These are phyloP conservation scores for Candolleomyces aberdarensis DNA, from an alignment of 768 basidiomycete genomes.

Conservation along the genomic window DNA sequence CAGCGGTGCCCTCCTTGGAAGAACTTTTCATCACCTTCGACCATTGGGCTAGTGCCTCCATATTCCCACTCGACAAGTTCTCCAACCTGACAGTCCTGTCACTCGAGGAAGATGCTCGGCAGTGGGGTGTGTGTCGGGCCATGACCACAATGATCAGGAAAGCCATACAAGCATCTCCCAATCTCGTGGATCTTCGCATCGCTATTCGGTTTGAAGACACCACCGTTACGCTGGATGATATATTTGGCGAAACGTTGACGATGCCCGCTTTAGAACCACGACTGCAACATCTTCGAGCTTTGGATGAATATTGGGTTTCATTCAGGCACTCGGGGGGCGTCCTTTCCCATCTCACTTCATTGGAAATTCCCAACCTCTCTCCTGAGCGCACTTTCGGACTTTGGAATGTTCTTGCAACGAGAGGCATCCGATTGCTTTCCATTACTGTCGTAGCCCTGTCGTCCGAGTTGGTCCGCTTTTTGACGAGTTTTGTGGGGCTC, in stretches of 20 bases:
- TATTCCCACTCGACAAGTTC: constrained; percentile 9
- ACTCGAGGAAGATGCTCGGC: not conserved
- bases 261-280: not conserved
- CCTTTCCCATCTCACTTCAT: not conserved
- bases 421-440: not conserved
- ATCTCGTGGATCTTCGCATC: constrained; percentile 1
- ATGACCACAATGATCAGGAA: not conserved
- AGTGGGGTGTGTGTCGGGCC: not conserved
- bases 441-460: not conserved
- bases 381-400: not conserved
- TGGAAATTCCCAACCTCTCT: constrained; percentile 1
- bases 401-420: not conserved
- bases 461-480: not conserved
- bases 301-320: not conserved
- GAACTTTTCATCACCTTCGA: constrained; percentile 4
- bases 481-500: not conserved
- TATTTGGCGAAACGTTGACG: not conserved
- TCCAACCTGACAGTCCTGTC: not conserved
- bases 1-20: not conserved
- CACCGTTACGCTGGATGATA: constrained; percentile 1
- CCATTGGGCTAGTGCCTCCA: not conserved
- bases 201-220: not conserved
- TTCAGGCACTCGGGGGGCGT: not conserved
- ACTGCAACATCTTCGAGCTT: not conserved
- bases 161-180: not conserved